Base-by-base conservation (phyloP, 306 rosid species). In the Prunus dulcis region DNA sequence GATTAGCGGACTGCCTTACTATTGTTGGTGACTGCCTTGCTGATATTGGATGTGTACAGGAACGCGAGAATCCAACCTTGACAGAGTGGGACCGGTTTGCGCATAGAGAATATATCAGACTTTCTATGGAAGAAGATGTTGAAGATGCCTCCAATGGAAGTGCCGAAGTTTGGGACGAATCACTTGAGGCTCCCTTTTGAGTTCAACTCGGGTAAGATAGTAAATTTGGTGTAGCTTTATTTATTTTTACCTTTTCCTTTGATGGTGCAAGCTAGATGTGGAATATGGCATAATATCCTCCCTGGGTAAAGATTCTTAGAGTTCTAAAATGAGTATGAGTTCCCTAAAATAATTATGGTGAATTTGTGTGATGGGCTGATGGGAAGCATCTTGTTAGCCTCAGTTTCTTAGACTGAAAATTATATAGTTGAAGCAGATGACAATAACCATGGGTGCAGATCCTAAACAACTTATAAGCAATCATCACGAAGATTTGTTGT, bases 21-120 rank as follows among this genome's bases (percentile, higher is more conserved):
- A 55, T 75, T 78, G 50, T 74, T 78, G 71, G 64, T 74, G 76
- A 88, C 65, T 73, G 67, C 75, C 74, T 82, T 72, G 76, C 71
- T 58, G 32, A 43, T 68, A 65, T 65, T 69, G 67, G 74, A 43
- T 78, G 67, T 85, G 83, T 81, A 85, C 90, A 96, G 99, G 97
- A 96, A 81, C 99, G 99, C 18, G 99, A 96, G 85, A 96, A 96
- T 87, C 99, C 99, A 76, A 91, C 98, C 45, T 84, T 93, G 96
- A 96, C 99, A 47, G 99, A 96, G 74, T 96, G 99, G 99, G 99
- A 96, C 76, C 99, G 99, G 67, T 96, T 92, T 86, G 99, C 99
- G 13, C 99, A 96, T 83, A 91, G 99, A 84, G 99, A 96, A 86
- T 96, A 96, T 85, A 96, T 92, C 65, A 91, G 99, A 80, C 99